Evolutionary conservation across 257 asterid genomes (phyloP), one percentile per base, ranked within the genome.

Genomic region (Solanum acaule): DNA sequence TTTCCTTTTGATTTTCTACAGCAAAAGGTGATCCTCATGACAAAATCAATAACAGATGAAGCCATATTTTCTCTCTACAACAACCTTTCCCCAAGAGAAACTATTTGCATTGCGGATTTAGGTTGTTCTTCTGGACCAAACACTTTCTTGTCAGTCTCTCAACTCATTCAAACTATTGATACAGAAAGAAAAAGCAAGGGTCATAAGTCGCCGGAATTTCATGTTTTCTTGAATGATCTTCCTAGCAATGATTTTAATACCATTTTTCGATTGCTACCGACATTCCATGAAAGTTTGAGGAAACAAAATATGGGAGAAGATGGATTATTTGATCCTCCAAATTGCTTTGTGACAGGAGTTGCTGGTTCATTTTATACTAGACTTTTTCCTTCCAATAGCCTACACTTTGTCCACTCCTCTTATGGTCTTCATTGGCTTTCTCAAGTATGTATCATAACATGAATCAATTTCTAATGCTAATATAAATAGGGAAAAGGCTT

Each of bases 61-160:
- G 91, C 91, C 37, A 84, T 90, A 15, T n/a, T 29, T 12, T 88
- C 70, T 29, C 87, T 91, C 22, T 92, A 88, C 87, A 23, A 13
- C 77, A 93, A 35, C 79, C 78, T 65, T 13, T 27, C 16, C 8
- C 85, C 91, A 1, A 90, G n/a, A 77, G 84, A 88, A 14, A 83
- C 61, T 13, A 78, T 93, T 1, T 86, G 92, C 87, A 90, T 95
- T 59, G 98, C 93, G 1, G 96, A 94, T 22, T 73, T 94, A 91
- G 98, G 97, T 4, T 94, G 98, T 49, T 93, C 98, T 5, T 87
- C 93, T 33, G 98, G 97, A 6, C 97, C 98, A 1, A 95, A 92
- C 92, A 82, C 97, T 10, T 63, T 94, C 38, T 16, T 90, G 10
- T 59, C 75, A 1, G 46, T 87, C 3, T 52, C 90, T 22, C 84